These are phyloP conservation scores for Nelumbo lutea DNA, from an alignment of 164 flowering plant genomes.

Conservation along the genomic window DNA sequence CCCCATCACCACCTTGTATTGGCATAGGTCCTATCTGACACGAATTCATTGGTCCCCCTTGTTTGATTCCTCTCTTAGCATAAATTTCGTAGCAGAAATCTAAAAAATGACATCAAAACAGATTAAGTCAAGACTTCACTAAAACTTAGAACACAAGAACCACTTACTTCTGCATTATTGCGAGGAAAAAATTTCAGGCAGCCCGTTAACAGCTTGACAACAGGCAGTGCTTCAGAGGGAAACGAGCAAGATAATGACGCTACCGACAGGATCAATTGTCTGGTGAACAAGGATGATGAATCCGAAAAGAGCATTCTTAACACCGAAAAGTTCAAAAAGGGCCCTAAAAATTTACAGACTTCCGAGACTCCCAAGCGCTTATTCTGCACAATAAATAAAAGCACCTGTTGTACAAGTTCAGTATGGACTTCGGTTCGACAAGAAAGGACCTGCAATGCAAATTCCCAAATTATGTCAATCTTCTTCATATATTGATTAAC, in stretches of 20 bases:
- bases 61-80: background rate
- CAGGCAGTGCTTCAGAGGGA: slow-evolving; percentile 47
- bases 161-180: slow-evolving; percentile 55
- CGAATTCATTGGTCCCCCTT: too few species aligned
- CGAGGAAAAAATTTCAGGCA: slow-evolving; percentile 43
- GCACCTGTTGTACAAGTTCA: slow-evolving; percentile 67
- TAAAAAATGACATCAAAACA: background rate
- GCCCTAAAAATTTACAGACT: slow-evolving; percentile 65
- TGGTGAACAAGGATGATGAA: slow-evolving; percentile 38
- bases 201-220: slow-evolving; percentile 42
- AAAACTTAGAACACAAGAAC: slow-evolving; percentile 1
- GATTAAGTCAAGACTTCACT: background rate
- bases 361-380: slow-evolving; percentile 36
- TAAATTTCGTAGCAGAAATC: background rate
- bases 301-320: slow-evolving; percentile 37
- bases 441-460: slow-evolving; percentile 50
- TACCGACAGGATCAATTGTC: slow-evolving; percentile 51
- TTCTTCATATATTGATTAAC: background rate
- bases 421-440: slow-evolving; percentile 56
- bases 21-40: too few species aligned
- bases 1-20: too few species aligned
- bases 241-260: slow-evolving; percentile 60
- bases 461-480: slow-evolving; percentile 5
- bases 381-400: slow-evolving; percentile 46
- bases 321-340: slow-evolving; percentile 55